phyloP scores from a whole-genome alignment of 2,329 filamentous ascomycete species.

The Penicillium sp. region DNA sequence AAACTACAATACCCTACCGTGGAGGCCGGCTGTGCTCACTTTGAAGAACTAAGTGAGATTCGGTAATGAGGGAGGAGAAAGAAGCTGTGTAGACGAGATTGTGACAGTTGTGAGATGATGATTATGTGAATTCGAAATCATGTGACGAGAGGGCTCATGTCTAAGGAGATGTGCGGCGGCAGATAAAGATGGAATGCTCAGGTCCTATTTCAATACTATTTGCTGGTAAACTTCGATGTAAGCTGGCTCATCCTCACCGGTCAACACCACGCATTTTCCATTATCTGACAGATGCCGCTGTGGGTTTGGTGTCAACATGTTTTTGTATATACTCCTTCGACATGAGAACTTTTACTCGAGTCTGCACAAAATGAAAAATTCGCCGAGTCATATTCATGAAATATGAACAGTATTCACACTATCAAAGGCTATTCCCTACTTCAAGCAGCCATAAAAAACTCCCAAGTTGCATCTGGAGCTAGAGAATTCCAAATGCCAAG shows the following conservation, averaged over 20 bases:
- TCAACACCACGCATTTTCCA: not conserved
- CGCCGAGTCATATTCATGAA: not conserved
- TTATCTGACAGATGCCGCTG: not conserved
- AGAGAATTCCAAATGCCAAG: conserved; percentile 11
- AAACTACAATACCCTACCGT: conserved; percentile 49
- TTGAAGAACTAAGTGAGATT: not conserved
- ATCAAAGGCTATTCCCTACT: not conserved
- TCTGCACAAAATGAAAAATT: not conserved
- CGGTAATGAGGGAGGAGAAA: no score
- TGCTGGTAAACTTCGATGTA: no score
- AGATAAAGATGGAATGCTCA: no score
- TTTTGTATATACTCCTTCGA: not conserved
- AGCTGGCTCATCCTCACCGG: not conserved
- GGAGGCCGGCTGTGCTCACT: not conserved
- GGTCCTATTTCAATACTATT: no score
- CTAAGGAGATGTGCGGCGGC: no score
- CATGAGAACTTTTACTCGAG: not conserved
- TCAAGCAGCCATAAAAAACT: conserved; percentile 17
- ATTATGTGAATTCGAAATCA: no score
- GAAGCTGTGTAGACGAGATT: no score
- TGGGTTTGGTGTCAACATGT: not conserved
- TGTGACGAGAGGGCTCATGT: no score
- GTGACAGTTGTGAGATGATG: no score
- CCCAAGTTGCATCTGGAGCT: conserved; percentile 18
- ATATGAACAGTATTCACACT: not conserved